These are phyloP conservation scores for Kluyveromyces lactis DNA, from an alignment of 805 yeast species.

Conservation along the genomic window DNA sequence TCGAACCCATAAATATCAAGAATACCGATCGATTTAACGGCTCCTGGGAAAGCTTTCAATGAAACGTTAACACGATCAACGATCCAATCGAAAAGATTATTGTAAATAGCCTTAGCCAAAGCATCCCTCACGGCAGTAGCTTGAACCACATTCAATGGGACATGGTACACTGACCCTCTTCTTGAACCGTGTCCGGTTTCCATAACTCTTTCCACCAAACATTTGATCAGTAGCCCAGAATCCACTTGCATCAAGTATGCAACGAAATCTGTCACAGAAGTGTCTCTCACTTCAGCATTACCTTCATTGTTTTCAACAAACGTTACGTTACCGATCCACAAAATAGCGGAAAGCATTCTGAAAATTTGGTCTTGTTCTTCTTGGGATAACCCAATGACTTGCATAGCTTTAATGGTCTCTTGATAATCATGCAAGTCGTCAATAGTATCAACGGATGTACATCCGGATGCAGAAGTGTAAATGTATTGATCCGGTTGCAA, in stretches of 20 bases:
- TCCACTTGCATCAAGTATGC: conserved; percentile 85
- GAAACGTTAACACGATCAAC: conserved; percentile 84
- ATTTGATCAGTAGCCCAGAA: conserved; percentile 51
- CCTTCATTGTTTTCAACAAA: conserved; percentile 84
- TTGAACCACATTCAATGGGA: conserved; percentile 84
- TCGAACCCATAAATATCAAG: conserved; percentile 95
- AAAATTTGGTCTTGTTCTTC: conserved; percentile 87
- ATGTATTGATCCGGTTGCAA: conserved; percentile 90
- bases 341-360: conserved; percentile 69
- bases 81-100: conserved; percentile 92
- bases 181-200: conserved; percentile 86
- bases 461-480: conserved; percentile 80
- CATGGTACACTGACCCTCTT: conserved; percentile 90
- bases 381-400: conserved; percentile 71
- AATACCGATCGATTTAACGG: conserved; percentile 75
- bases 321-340: conserved; percentile 92
- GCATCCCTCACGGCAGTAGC: conserved; percentile 95
- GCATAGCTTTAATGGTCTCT: conserved; percentile 83
- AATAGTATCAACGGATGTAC: conserved; percentile 78
- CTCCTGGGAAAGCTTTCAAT: conserved; percentile 45
- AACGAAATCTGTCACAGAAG: conserved; percentile 87
- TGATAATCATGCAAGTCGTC: conserved; percentile 73
- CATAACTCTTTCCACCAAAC: conserved; percentile 72
- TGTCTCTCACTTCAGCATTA: conserved; percentile 72
- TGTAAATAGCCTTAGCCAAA: conserved; percentile 87